Evolutionary conservation across 768 basidiomycete genomes (phyloP).

Genomic region (Suillus hirtellus): DNA sequence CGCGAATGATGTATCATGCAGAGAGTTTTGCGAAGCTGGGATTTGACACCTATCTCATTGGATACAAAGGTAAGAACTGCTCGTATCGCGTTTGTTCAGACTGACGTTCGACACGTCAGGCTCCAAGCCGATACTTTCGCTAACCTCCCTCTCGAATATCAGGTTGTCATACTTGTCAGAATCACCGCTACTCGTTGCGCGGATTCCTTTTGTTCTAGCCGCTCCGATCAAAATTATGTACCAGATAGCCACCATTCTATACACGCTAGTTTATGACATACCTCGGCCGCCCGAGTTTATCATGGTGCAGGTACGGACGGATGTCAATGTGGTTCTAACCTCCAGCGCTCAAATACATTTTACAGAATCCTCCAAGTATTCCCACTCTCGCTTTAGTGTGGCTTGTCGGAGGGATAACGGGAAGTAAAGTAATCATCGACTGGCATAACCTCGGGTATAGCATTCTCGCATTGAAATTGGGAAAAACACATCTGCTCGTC

Average conservation of each 20-base stretch:
- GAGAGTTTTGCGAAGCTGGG: conserved; percentile 83
- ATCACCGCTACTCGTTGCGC: conserved; percentile 53
- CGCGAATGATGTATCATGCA: conserved; percentile 98
- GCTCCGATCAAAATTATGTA: conserved; percentile 81
- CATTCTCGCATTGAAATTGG: conserved; percentile 84
- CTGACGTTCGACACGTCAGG: conserved; percentile 44
- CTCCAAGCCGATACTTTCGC: conserved; percentile 72
- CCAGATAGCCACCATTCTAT: conserved; percentile 65
- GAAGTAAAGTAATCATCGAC: conserved; percentile 91
- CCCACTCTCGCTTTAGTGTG: conserved; percentile 89
- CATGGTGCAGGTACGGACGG: conserved; percentile 79
- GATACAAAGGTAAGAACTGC: conserved; percentile 69
- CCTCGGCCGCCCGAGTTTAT: conserved; percentile 77
- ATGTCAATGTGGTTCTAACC: background rate
- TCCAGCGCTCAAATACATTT: background rate
- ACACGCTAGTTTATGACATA: conserved; percentile 59
- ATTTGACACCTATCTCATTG: conserved; percentile 80
- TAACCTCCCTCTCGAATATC: conserved; percentile 66
- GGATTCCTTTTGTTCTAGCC: conserved; percentile 65
- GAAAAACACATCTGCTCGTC: conserved; percentile 66
- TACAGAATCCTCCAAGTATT: conserved; percentile 93
- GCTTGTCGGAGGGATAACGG: conserved; percentile 63
- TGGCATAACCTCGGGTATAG: conserved; percentile 99
- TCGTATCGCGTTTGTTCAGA: background rate
- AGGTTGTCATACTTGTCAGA: conserved; percentile 67